These are phyloP conservation scores for Amauroascus verrucosus DNA, from an alignment of 2,329 filamentous ascomycete genomes.

Conservation along the genomic window DNA sequence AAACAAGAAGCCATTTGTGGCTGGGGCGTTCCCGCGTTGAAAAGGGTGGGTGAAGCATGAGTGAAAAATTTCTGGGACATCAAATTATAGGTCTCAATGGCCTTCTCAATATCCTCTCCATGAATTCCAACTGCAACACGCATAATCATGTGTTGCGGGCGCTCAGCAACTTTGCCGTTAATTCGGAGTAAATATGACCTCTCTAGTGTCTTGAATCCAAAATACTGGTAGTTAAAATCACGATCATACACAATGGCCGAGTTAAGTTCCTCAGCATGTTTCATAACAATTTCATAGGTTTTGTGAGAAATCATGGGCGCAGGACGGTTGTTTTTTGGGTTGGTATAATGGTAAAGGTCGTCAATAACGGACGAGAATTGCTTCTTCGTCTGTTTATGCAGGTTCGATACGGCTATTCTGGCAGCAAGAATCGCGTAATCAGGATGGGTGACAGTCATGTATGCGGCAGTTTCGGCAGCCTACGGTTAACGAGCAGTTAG, in stretches of 20 bases:
- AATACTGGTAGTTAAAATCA: slow-evolving; percentile 99
- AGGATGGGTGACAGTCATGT: slow-evolving; percentile 99
- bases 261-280: slow-evolving; percentile 92
- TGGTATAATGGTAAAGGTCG: slow-evolving; percentile 91
- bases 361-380: slow-evolving; percentile 93
- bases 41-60: slow-evolving; percentile 92
- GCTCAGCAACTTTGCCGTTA: slow-evolving; percentile 89
- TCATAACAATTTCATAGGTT: slow-evolving; percentile 88
- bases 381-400: slow-evolving; percentile 99
- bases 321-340: slow-evolving; percentile 72
- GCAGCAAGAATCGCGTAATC: slow-evolving; percentile 98
- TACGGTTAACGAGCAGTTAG: slow-evolving; percentile 30
- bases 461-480: slow-evolving; percentile 97
- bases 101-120: slow-evolving; percentile 86
- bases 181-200: slow-evolving; percentile 94
- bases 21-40: slow-evolving; percentile 93
- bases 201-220: slow-evolving; percentile 98
- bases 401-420: slow-evolving; percentile 96
- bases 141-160: slow-evolving; percentile 99
- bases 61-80: slow-evolving; percentile 99
- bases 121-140: slow-evolving; percentile 95
- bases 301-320: slow-evolving; percentile 93
- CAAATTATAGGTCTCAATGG: slow-evolving; percentile 94
- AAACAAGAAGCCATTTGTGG: slow-evolving; percentile 96
- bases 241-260: slow-evolving; percentile 98